phyloP scores from a whole-genome alignment of 139 green algal genomes.

The Chlorella ohadii region DNA sequence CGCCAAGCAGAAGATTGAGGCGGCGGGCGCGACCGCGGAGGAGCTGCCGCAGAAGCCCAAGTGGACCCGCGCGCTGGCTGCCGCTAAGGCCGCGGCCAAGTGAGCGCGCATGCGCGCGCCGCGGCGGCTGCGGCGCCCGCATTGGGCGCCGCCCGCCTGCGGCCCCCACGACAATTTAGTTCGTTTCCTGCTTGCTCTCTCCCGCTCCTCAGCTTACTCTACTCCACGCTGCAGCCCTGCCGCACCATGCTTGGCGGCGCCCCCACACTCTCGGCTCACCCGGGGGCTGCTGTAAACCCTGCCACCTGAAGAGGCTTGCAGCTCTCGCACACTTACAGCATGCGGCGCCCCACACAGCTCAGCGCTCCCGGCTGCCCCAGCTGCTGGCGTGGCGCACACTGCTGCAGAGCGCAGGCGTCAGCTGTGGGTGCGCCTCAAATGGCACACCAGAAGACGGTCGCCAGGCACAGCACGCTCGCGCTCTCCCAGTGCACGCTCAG shows the following conservation, averaged over 20 bases:
- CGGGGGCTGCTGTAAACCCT: too few relatives aligned
- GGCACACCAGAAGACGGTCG: constrained; percentile 85
- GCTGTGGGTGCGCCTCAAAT: constrained; percentile 41
- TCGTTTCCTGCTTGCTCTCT: constrained; percentile 4
- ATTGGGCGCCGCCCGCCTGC: too few relatives aligned
- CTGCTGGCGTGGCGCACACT: too few relatives aligned
- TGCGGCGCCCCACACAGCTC: too few relatives aligned
- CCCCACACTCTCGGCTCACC: not conserved
- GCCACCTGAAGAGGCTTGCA: too few relatives aligned
- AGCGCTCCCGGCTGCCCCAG: too few relatives aligned
- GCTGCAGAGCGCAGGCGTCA: too few relatives aligned
- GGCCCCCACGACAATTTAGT: too few relatives aligned
- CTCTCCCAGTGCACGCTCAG: constrained; percentile 89
- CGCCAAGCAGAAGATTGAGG: constrained; percentile 89
- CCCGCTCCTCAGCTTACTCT: not conserved
- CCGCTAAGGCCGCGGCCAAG: constrained; percentile 13
- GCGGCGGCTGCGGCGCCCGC: too few relatives aligned
- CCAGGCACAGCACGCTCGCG: constrained; percentile 77
- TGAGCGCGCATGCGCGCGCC: not conserved
- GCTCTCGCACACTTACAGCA: not conserved
- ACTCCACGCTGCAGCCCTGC: not conserved
- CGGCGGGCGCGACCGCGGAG: constrained; percentile 79
- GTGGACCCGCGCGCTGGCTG: constrained; percentile 75
- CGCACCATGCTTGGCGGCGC: not conserved
- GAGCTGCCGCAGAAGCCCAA: constrained; percentile 68